Percentiles rank a stretch among this genome's conserved stretches.
Evolutionary conservation across 495 filamentous ascomycete species (phyloP).

Genomic region (Podospora conica): DNA sequence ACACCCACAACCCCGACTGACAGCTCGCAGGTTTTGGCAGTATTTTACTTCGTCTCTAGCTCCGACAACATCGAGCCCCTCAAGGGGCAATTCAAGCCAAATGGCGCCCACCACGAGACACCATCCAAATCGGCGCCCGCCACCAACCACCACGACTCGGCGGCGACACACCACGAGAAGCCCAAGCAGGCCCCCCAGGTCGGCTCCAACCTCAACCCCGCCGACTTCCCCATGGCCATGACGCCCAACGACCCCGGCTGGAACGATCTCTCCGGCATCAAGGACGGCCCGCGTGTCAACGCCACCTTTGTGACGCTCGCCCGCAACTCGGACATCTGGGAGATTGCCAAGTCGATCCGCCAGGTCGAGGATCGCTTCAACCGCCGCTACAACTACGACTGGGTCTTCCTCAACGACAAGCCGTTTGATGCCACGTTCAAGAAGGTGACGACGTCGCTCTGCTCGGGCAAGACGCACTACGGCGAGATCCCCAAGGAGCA

Average conservation of each 20-base stretch:
- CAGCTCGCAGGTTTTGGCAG: slow-evolving; percentile 53
- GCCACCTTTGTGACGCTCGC: slow-evolving; percentile 96
- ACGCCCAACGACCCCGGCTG: slow-evolving; percentile 41
- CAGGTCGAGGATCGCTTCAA: slow-evolving; percentile 98
- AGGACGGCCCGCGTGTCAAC: slow-evolving; percentile 68
- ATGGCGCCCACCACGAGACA: slow-evolving; percentile 1
- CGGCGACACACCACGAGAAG: slow-evolving; percentile 16
- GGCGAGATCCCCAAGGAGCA: slow-evolving; percentile 78
- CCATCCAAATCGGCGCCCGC: slow-evolving; percentile 2
- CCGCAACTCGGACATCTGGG: slow-evolving; percentile 90
- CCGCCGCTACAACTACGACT: slow-evolving; percentile 91
- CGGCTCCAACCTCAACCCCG: slow-evolving; percentile 30
- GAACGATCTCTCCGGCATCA: slow-evolving; percentile 46
- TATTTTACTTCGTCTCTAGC: slow-evolving; percentile 75
- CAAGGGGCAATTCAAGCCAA: neutral
- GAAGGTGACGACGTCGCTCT: slow-evolving; percentile 77
- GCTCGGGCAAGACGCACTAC: slow-evolving; percentile 87
- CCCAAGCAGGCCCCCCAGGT: slow-evolving; percentile 16
- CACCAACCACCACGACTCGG: slow-evolving; percentile 1
- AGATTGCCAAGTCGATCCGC: slow-evolving; percentile 89
- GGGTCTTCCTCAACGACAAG: slow-evolving; percentile 97
- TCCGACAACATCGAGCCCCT: slow-evolving; percentile 45
- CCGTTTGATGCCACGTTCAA: slow-evolving; percentile 90
- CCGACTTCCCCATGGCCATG: slow-evolving; percentile 45
- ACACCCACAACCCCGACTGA: slow-evolving; percentile 10